Evolutionary conservation across 2,329 filamentous ascomycete species (phyloP).

Genomic region (Venturia aucupariae): DNA sequence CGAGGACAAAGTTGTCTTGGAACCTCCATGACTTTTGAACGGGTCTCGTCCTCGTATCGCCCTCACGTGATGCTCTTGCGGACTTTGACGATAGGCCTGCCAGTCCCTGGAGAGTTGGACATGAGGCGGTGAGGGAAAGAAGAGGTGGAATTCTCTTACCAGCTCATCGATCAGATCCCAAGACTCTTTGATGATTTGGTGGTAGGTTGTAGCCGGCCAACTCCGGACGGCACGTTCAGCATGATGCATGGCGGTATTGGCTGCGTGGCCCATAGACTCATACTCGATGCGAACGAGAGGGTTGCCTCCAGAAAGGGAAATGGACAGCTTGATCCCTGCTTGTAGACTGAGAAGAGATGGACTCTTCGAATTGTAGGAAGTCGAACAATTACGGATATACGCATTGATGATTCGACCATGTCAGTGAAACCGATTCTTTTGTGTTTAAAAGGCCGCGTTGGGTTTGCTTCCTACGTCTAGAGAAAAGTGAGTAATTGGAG

Average conservation of each 20-base stretch:
- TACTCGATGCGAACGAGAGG: background rate
- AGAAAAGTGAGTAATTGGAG: no score
- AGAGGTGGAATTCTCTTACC: background rate
- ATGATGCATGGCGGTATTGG: background rate
- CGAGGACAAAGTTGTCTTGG: background rate
- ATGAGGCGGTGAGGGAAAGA: background rate
- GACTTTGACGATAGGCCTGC: background rate
- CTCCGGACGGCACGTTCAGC: background rate
- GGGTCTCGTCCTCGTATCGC: background rate
- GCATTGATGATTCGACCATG: no score
- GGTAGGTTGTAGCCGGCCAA: background rate
- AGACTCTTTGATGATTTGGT: background rate
- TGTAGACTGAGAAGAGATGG: background rate
- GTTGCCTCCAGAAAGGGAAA: background rate
- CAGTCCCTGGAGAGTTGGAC: background rate
- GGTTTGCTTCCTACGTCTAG: no score
- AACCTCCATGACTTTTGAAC: background rate
- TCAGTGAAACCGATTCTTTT: no score
- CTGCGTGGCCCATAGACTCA: background rate
- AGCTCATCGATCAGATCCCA: background rate
- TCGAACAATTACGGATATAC: no score
- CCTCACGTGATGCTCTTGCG: background rate
- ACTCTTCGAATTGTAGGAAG: no score
- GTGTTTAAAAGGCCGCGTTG: no score
- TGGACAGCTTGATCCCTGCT: background rate